Conservation (phyloP, 2,329 filamentous ascomycete species). For the Didymella pinodella region DNA sequence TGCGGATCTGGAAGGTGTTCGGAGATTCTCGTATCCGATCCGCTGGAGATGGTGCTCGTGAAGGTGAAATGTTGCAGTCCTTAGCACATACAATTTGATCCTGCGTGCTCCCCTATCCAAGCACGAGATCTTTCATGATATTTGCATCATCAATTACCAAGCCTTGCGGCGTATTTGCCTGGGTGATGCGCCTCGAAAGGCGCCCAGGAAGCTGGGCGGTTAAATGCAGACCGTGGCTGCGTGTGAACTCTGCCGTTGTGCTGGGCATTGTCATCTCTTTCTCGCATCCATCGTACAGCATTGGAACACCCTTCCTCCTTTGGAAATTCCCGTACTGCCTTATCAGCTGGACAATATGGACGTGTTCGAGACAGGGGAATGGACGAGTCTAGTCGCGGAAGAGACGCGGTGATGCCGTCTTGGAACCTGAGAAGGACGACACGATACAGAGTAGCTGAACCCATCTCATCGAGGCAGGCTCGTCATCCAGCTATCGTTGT, state of each 20-base stretch:
- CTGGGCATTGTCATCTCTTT: not conserved
- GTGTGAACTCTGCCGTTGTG: not conserved
- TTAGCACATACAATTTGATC: not conserved
- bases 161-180: not conserved
- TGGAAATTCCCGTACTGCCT: not conserved
- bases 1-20: not conserved
- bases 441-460: not conserved
- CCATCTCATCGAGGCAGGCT: not conserved
- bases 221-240: not conserved
- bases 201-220: slow-evolving; percentile 1
- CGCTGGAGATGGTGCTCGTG: not conserved
- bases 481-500: not conserved
- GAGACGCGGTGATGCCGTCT: not conserved
- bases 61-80: not conserved
- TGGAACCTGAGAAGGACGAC: not conserved
- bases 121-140: not conserved
- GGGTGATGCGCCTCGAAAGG: not conserved
- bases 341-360: not conserved
- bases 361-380: not conserved
- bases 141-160: not conserved
- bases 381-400: not conserved
- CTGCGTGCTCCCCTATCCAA: not conserved
- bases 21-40: not conserved
- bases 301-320: not conserved
- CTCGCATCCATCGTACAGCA: not conserved